A percentile compares a stretch with the other conserved stretches of the same genome.
phyloP scores from a whole-genome alignment of 2,329 filamentous ascomycete genomes.

The Celoporthe dispersa region DNA sequence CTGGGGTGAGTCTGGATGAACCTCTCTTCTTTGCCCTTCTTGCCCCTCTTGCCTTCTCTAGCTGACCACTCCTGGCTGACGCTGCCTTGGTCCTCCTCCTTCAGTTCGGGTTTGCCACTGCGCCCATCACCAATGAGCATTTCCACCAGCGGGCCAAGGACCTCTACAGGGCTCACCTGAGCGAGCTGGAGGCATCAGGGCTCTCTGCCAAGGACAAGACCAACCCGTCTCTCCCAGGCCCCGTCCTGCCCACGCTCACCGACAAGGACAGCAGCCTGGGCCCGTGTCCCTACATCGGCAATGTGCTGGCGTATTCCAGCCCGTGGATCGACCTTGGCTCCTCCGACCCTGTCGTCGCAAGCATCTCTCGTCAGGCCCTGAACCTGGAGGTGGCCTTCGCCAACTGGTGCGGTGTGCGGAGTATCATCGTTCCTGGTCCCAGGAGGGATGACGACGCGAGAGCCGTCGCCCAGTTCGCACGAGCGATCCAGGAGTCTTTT shows the following conservation, averaged over 20 bases:
- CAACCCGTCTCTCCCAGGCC: slow-evolving; percentile 56
- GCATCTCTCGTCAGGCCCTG: slow-evolving; percentile 86
- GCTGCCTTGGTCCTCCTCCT: neutral
- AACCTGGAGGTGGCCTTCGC: slow-evolving; percentile 93
- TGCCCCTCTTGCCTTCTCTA: slow-evolving; percentile 23
- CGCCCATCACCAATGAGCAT: slow-evolving; percentile 74
- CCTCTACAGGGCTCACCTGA: slow-evolving; percentile 61
- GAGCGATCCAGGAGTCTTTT: slow-evolving; percentile 81
- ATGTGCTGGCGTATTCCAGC: slow-evolving; percentile 79
- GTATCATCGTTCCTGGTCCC: slow-evolving; percentile 81
- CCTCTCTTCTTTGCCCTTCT: neutral
- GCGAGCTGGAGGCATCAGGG: slow-evolving; percentile 43
- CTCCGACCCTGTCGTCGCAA: slow-evolving; percentile 78
- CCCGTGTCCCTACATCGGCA: slow-evolving; percentile 69
- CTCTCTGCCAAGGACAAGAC: slow-evolving; percentile 44
- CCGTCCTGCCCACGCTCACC: slow-evolving; percentile 70
- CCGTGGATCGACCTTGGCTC: slow-evolving; percentile 93
- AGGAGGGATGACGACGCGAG: slow-evolving; percentile 55
- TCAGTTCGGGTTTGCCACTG: slow-evolving; percentile 80
- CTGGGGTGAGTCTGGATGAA: slow-evolving; percentile 60
- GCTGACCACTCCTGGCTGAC: neutral
- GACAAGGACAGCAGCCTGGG: slow-evolving; percentile 78
- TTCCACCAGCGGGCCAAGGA: slow-evolving; percentile 72
- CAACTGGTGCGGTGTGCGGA: slow-evolving; percentile 88
- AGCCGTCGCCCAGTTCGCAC: slow-evolving; percentile 75